Base-by-base conservation (phyloP, 140 eudicot species). In the Erigeron philadelphicus region DNA sequence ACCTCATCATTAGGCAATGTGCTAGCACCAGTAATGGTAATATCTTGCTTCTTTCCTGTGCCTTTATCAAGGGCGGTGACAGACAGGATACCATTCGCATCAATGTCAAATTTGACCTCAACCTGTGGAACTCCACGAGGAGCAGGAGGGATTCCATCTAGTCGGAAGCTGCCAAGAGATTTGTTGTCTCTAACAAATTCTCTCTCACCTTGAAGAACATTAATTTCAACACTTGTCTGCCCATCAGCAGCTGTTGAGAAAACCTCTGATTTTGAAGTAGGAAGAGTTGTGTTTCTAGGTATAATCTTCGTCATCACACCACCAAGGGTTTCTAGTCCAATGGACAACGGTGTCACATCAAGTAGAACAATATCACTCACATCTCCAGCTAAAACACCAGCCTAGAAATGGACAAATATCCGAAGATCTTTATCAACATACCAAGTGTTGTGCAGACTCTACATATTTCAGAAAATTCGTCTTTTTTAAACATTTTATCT, bases 231-330 rank as follows among this genome's bases (percentile, higher is more conserved):
- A 52, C 95, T 88, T 7, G 97, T 88, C 81, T 90, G 97, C 47
- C 97, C 97, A 82, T 90, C 97, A 64, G 97, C 97, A 68, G 97
- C 97, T 2, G 97, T 90, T 38, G 97, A 90, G 79, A 90, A 90
- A 52, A 90, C 97, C 78, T 87, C 95, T 11, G 97, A 90, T 76
- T 90, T 90, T 55, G 97, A 90, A 7, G 94, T 83, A 74, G 97
- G 97, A 15, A 90, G 75, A 11, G 97, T 88, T 42, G 97, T 90
- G 63, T 90, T 90, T 62, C 95, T 82, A 13, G 90, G 93, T 38
- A 90, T 90, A 58, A 90, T 90, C 85, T 90, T 90, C 64, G 95
- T 88, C 97, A 90, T 90, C 19, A 90, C 97, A 40, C 97, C 97
- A 58, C 97, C 97, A 66, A 90, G 95, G 49, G 97, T 90, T 84